A percentile compares a stretch with the other conserved stretches of the same genome.
Evolutionary conservation across 768 basidiomycete species (phyloP).

Genomic region (Collybia sp.): DNA sequence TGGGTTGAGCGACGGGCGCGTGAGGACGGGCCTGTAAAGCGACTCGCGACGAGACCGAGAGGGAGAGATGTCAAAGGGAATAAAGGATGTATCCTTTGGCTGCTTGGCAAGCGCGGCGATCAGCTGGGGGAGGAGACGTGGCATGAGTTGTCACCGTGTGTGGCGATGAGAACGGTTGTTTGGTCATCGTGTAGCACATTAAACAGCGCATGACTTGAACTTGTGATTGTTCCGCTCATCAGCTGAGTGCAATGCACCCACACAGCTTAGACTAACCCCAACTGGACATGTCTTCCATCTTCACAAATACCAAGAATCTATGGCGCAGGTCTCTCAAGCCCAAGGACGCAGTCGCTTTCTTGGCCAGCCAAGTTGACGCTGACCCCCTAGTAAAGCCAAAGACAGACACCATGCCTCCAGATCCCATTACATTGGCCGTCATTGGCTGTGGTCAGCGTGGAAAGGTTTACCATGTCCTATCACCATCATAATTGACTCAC

Average conservation of each 20-base stretch:
- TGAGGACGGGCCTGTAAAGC: slow-evolving; percentile 27
- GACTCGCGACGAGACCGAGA: slow-evolving; percentile 19
- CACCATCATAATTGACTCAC: not conserved
- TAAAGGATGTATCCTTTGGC: slow-evolving; percentile 13
- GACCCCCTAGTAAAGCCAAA: not conserved
- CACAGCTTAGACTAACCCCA: too few relatives aligned
- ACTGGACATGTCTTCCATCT: slow-evolving; percentile 19
- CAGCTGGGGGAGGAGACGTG: slow-evolving; percentile 69
- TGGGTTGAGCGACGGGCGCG: slow-evolving; percentile 40
- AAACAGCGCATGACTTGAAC: too few relatives aligned
- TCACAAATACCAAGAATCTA: slow-evolving; percentile 27
- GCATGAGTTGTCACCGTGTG: slow-evolving; percentile 34
- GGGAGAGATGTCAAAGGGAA: slow-evolving; percentile 17
- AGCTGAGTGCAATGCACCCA: too few relatives aligned
- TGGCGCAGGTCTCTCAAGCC: slow-evolving; percentile 26
- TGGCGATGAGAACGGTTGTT: not conserved
- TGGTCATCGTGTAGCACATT: too few relatives aligned
- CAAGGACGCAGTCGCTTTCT: slow-evolving; percentile 7
- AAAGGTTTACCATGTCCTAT: slow-evolving; percentile 36
- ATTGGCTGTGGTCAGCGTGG: slow-evolving; percentile 86
- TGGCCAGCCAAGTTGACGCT: too few relatives aligned
- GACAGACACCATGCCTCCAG: slow-evolving; percentile 3
- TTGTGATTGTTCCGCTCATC: too few relatives aligned
- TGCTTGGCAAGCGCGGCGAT: slow-evolving; percentile 32
- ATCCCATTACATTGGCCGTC: slow-evolving; percentile 66